These are phyloP conservation scores for Raddia distichophylla DNA, from an alignment of 176 grass and related monocot genomes.

Conservation along the genomic window DNA sequence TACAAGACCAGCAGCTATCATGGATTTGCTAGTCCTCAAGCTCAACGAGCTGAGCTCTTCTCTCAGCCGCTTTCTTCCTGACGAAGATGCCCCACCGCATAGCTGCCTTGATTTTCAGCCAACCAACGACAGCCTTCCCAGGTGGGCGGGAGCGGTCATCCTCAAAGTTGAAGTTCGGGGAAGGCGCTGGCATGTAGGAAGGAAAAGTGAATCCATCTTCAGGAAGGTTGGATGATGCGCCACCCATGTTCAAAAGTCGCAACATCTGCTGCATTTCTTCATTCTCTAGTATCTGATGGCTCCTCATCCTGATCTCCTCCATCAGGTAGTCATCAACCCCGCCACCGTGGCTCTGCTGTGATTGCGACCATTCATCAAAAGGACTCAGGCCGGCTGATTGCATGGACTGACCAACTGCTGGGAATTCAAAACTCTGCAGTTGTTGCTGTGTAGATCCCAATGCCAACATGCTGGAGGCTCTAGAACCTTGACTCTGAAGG, in stretches of 20 bases:
- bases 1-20: constrained; percentile 12
- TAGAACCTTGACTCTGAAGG: constrained; percentile 46
- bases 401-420: constrained; percentile 45
- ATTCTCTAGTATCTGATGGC: constrained; percentile 93
- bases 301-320: constrained; percentile 93
- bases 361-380: constrained; percentile 55
- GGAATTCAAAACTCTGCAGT: constrained; percentile 59
- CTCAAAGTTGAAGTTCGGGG: constrained; percentile 55
- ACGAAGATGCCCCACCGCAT: constrained; percentile 99
- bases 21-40: constrained; percentile 66
- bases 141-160: constrained; percentile 55
- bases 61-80: constrained; percentile 96
- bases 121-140: constrained; percentile 87
- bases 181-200: constrained; percentile 49
- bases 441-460: constrained; percentile 53
- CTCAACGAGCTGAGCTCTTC: constrained; percentile 98
- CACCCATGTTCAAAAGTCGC: constrained; percentile 74
- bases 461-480: constrained; percentile 62
- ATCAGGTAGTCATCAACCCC: constrained; percentile 82
- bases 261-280: constrained; percentile 98
- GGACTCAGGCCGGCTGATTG: constrained; percentile 38
- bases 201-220: constrained; percentile 69
- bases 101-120: constrained; percentile 98
- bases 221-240: constrained; percentile 49
- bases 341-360: constrained; percentile 46